phyloP scores from a whole-genome alignment of 2,329 filamentous ascomycete species.

The Huntiella decipiens region DNA sequence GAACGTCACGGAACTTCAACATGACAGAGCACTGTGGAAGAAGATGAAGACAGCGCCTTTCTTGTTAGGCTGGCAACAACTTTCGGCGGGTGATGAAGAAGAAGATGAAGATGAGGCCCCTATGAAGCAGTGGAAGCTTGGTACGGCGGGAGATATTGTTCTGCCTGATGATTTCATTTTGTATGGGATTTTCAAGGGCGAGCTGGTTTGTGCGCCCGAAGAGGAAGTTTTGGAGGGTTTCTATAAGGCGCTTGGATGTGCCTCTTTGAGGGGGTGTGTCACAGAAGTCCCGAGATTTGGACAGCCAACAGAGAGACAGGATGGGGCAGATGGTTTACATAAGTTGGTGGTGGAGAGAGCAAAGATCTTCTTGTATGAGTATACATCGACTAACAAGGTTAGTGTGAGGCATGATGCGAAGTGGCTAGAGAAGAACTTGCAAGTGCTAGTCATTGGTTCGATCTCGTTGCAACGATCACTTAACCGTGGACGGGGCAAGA shows the following conservation, averaged over 20 bases:
- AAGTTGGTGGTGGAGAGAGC: slow-evolving; percentile 74
- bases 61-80: slow-evolving; percentile 53
- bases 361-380: slow-evolving; percentile 74
- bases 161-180: slow-evolving; percentile 77
- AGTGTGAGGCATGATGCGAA: slow-evolving; percentile 70
- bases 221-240: slow-evolving; percentile 75
- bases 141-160: slow-evolving; percentile 51
- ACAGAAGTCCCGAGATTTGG: slow-evolving; percentile 62
- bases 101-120: slow-evolving; percentile 37
- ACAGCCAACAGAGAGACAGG: slow-evolving; percentile 44
- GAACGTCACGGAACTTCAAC: slow-evolving; percentile 47
- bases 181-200: slow-evolving; percentile 72
- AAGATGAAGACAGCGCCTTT: slow-evolving; percentile 60
- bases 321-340: slow-evolving; percentile 46
- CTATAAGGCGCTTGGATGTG: slow-evolving; percentile 63
- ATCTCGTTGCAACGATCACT: slow-evolving; percentile 65
- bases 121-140: slow-evolving; percentile 63
- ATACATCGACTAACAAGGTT: slow-evolving; percentile 49
- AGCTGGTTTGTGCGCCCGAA: slow-evolving; percentile 70
- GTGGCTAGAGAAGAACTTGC: slow-evolving; percentile 77
- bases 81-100: slow-evolving; percentile 17
- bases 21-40: slow-evolving; percentile 58
- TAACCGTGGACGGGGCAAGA: slow-evolving; percentile 41
- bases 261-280: slow-evolving; percentile 56
- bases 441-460: slow-evolving; percentile 57